Evolutionary conservation across 2,329 filamentous ascomycete genomes (phyloP).

Genomic region (Clonostachys chloroleuca): DNA sequence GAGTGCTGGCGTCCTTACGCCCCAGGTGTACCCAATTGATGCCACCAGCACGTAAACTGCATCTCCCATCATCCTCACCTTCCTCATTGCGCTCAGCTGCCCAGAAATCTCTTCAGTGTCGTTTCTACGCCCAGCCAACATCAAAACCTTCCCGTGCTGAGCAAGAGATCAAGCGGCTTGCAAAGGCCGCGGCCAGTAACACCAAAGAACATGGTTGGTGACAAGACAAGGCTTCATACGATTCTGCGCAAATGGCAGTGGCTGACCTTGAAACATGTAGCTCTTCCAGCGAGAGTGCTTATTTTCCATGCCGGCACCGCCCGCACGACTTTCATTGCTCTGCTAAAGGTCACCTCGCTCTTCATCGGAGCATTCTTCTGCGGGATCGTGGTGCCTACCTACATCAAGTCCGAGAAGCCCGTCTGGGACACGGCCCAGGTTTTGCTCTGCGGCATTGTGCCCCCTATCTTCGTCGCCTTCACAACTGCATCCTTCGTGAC

Average conservation of each 20-base stretch:
- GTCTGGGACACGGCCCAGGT: conserved; percentile 33
- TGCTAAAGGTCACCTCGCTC: conserved; percentile 67
- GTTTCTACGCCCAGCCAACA: background rate
- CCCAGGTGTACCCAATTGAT: too few species aligned
- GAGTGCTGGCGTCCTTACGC: too few species aligned
- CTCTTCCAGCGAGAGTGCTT: conserved; percentile 54
- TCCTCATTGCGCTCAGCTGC: too few species aligned
- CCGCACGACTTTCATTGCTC: conserved; percentile 63
- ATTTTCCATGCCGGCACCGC: conserved; percentile 73
- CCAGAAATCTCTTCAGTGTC: too few species aligned
- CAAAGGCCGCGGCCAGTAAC: background rate
- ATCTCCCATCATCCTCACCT: too few species aligned
- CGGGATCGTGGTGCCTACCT: conserved; percentile 58
- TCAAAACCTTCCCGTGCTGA: background rate
- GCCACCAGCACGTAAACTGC: too few species aligned
- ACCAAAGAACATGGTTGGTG: background rate
- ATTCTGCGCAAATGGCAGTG: too few species aligned
- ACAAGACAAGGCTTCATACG: background rate
- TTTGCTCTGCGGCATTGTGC: conserved; percentile 55
- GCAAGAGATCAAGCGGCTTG: background rate
- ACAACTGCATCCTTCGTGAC: conserved; percentile 68
- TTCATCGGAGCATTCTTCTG: conserved; percentile 64
- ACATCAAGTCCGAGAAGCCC: conserved; percentile 35
- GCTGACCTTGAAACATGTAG: conserved; percentile 16
- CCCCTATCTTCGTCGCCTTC: conserved; percentile 60